Conservation (phyloP, 2,329 filamentous ascomycete species). For the Alternaria panax region DNA sequence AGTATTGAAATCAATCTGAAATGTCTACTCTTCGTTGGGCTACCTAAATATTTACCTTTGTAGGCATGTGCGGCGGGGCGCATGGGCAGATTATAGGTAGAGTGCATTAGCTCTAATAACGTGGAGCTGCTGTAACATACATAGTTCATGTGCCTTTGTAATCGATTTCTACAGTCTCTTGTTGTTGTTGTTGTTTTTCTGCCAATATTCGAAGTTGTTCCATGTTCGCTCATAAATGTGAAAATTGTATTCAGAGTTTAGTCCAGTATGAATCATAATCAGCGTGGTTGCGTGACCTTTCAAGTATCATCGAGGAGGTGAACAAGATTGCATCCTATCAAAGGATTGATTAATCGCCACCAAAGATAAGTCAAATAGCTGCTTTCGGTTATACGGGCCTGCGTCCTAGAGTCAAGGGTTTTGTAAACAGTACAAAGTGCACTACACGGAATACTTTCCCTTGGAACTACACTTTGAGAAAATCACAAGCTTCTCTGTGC, state of each 20-base stretch:
- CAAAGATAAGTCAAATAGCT: background rate
- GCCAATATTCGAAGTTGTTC: no score
- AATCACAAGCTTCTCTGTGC: background rate
- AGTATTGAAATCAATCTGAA: background rate
- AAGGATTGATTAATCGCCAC: background rate
- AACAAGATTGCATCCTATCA: background rate
- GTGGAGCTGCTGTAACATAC: no score
- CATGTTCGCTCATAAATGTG: no score
- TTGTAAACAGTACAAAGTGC: background rate
- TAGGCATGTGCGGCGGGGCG: no score
- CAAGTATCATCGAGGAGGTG: background rate
- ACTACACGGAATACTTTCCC: background rate
- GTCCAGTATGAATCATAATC: background rate
- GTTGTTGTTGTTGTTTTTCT: no score
- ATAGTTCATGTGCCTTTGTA: no score
- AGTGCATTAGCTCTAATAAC: background rate
- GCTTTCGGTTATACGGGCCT: background rate
- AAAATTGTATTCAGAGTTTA: background rate
- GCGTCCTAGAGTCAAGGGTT: background rate
- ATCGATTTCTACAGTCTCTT: no score
- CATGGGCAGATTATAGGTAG: background rate
- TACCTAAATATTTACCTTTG: no score
- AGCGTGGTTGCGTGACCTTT: background rate
- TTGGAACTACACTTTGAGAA: background rate
- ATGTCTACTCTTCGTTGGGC: background rate